Conservation (phyloP, 2,329 filamentous ascomycete genomes). For the Hypoxylon sp. region DNA sequence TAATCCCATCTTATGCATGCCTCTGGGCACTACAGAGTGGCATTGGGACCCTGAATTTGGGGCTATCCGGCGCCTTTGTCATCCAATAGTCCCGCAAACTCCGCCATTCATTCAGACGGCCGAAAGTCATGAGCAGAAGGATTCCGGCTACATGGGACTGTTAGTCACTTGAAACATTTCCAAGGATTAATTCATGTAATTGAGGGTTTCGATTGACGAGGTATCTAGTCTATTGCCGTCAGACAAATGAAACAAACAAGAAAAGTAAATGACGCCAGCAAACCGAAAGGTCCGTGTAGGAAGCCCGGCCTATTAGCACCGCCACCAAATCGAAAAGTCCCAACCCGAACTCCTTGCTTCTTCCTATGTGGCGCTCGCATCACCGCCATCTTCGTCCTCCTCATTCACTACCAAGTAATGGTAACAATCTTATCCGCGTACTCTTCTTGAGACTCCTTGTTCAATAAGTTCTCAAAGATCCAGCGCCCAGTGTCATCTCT, state of each 20-base stretch:
- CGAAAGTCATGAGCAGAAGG: conserved; percentile 21
- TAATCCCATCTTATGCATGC: conserved; percentile 10
- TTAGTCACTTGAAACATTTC: conserved; percentile 29
- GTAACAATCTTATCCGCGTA: conserved; percentile 57
- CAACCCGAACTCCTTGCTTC: conserved; percentile 3
- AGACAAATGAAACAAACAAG: conserved; percentile 16
- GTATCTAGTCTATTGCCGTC: conserved; percentile 3
- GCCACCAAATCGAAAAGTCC: conserved; percentile 9
- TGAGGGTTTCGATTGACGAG: conserved; percentile 7
- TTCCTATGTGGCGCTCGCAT: not conserved
- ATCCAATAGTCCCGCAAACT: conserved; percentile 25
- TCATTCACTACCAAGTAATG: conserved; percentile 54
- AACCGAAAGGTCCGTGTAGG: not conserved
- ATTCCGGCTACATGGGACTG: conserved; percentile 27
- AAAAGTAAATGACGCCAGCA: conserved; percentile 31
- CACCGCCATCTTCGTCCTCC: not conserved
- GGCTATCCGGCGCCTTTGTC: conserved; percentile 4
- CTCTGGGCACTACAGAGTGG: not conserved
- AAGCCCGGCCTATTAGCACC: conserved; percentile 8
- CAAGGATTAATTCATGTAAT: not conserved
- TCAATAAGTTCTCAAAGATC: conserved; percentile 60
- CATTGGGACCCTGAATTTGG: conserved; percentile 4
- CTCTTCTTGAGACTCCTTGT: conserved; percentile 37
- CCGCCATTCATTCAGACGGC: conserved; percentile 17
- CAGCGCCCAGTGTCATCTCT: conserved; percentile 65